Conservation (phyloP, 2,329 filamentous ascomycete species). For the Penicillium freii region DNA sequence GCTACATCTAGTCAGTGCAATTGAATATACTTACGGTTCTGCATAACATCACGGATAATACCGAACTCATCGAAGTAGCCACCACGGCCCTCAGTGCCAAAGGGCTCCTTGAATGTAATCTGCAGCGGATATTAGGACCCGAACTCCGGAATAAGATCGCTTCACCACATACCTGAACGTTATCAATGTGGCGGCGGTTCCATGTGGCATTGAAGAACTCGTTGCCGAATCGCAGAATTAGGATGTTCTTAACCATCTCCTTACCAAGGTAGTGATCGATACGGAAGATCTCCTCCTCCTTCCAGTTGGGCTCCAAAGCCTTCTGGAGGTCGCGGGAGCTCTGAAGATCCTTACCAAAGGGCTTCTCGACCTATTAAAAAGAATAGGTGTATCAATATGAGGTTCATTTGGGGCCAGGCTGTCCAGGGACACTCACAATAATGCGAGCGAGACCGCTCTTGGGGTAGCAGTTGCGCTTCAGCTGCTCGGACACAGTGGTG, state of each 20-base stretch:
- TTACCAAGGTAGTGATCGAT: slow-evolving; percentile 99
- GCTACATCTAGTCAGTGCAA: neutral
- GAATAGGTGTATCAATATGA: slow-evolving; percentile 20
- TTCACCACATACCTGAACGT: slow-evolving; percentile 66
- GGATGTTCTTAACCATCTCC: slow-evolving; percentile 99
- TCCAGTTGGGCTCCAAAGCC: slow-evolving; percentile 95
- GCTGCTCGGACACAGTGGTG: slow-evolving; percentile 92
- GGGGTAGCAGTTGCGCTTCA: slow-evolving; percentile 97
- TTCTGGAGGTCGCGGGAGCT: slow-evolving; percentile 94
- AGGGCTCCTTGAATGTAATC: slow-evolving; percentile 99
- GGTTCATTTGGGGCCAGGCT: neutral
- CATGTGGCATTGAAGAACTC: slow-evolving; percentile 98
- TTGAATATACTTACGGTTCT: slow-evolving; percentile 67
- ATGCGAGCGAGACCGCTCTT: slow-evolving; percentile 85
- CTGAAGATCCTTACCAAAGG: slow-evolving; percentile 93
- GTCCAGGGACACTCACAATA: slow-evolving; percentile 63
- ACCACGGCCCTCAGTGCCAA: slow-evolving; percentile 94
- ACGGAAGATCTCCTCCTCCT: slow-evolving; percentile 96
- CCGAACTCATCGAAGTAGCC: slow-evolving; percentile 99
- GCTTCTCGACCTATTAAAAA: slow-evolving; percentile 81
- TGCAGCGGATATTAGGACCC: slow-evolving; percentile 27
- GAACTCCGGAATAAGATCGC: neutral
- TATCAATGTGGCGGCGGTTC: slow-evolving; percentile 99
- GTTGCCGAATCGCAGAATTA: slow-evolving; percentile 97
- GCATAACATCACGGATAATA: slow-evolving; percentile 99